These are phyloP conservation scores for Silene conica DNA, from an alignment of 148 eudicot genomes.

Conservation along the genomic window DNA sequence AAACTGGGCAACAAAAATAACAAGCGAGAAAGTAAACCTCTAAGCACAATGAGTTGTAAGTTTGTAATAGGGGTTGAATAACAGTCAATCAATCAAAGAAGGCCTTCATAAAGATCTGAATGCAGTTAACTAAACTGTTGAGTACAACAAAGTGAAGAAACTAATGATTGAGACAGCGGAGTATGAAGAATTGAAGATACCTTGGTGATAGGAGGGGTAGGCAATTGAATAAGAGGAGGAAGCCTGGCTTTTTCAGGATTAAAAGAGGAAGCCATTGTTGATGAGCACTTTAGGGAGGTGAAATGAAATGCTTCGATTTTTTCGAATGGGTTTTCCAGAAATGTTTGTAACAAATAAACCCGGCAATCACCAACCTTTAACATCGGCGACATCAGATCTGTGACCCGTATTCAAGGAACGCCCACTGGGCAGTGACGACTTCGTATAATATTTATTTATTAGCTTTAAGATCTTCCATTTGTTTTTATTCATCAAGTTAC, in stretches of 20 bases:
- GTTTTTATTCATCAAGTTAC: too few relatives aligned
- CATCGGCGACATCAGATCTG: too few relatives aligned
- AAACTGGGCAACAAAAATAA: constrained; percentile 43
- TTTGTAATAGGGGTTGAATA: neutral
- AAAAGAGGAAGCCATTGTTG: constrained; percentile 51
- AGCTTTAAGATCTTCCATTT: too few relatives aligned
- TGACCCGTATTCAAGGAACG: too few relatives aligned
- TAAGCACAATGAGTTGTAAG: neutral
- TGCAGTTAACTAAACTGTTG: neutral
- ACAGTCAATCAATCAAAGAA: neutral
- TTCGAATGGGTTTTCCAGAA: neutral
- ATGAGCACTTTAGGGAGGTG: constrained; percentile 13
- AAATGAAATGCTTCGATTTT: constrained; percentile 14
- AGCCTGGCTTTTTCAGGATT: constrained; percentile 67
- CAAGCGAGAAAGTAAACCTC: constrained; percentile 6
- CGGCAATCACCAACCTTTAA: too few relatives aligned
- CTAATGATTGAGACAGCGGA: too few relatives aligned
- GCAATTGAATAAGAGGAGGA: constrained; percentile 58
- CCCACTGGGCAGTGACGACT: too few relatives aligned
- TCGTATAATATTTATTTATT: neutral
- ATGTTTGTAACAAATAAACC: neutral
- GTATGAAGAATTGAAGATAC: too few relatives aligned
- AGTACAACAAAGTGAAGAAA: neutral
- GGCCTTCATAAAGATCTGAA: neutral
- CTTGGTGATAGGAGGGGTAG: constrained; percentile 59